Evolutionary conservation across 2,329 filamentous ascomycete genomes (phyloP), one percentile per base, ranked within the genome.

Genomic region (Colletotrichum ledebouriae): DNA sequence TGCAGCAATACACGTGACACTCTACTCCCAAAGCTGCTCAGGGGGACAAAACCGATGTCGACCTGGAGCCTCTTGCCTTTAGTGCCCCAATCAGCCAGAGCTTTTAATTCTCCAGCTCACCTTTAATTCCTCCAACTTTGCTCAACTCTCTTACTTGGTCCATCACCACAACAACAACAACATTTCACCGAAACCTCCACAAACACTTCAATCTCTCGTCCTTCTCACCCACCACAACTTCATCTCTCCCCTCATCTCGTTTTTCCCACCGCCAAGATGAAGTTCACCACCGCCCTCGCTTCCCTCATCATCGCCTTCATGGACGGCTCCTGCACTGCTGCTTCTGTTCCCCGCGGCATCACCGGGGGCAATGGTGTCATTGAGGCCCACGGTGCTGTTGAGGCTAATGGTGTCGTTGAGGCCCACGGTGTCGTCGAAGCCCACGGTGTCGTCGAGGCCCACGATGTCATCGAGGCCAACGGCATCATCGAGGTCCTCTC

Each of bases 181-280:
- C 2, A 6, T 29, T 29, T 52, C 49, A 20, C 25, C 29, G 34
- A 33, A 52, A 34, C 0, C 2, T 17, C 17, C 49, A 25, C 49
- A 52, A 49, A 52, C n/a, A 29, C 22, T n/a, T 17, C 20, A 11
- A 12, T 17, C 37, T 17, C 29, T 22, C 11, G n/a, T 44, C 46
- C 7, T 17, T 10, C 12, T 9, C 15, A 44, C n/a, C 12, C 9
- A 53, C 6, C 6, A 11, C 20, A 34, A 29, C 10, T 39, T 15
- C 52, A 41, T 6, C 25, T 20, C 29, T 39, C n/a, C 13, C 6
- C 6, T 29, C 6, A 29, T 9, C 12, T 41, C 52, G 6, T 55
- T 3, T 46, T 20, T n/a, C 13, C 7, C 10, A 25, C 17, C 34
- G 15, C 42, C 37, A 67, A 46, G 3, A 72, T 72, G 71, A 62